A percentile compares a stretch with the other conserved stretches of the same genome.
phyloP scores from a whole-genome alignment of 768 basidiomycete genomes.

The Tylopilus intermedius region DNA sequence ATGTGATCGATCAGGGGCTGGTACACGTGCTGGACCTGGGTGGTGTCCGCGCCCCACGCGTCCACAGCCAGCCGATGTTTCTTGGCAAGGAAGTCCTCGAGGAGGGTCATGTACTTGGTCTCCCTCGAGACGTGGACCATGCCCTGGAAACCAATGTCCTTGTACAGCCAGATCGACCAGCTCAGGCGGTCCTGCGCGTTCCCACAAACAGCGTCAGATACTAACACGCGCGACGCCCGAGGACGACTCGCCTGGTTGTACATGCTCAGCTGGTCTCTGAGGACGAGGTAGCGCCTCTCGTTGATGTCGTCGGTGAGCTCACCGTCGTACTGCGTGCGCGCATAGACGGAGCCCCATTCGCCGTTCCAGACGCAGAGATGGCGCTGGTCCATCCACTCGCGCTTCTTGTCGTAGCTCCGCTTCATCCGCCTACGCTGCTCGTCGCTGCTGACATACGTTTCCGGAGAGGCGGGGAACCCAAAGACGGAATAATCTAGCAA shows the following conservation, averaged over 20 bases:
- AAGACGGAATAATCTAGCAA: conserved; percentile 36
- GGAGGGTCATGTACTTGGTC: conserved; percentile 66
- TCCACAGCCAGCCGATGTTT: conserved; percentile 76
- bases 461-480: conserved; percentile 62
- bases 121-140: conserved; percentile 71
- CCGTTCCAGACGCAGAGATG: conserved; percentile 73
- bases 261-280: conserved; percentile 69
- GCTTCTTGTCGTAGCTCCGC: conserved; percentile 66
- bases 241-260: conserved; percentile 43
- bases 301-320: conserved; percentile 62
- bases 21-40: conserved; percentile 52
- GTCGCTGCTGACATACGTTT: conserved; percentile 48
- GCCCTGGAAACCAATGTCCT: conserved; percentile 82
- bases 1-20: conserved; percentile 62
- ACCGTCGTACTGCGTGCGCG: conserved; percentile 55
- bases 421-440: conserved; percentile 49
- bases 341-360: conserved; percentile 82
- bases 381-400: conserved; percentile 69
- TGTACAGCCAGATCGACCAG: conserved; percentile 89
- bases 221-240: too few relatives aligned
- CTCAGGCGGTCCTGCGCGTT: conserved; percentile 50
- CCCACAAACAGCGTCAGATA: too few relatives aligned
- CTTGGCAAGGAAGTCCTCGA: conserved; percentile 66
- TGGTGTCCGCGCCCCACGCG: conserved; percentile 44
- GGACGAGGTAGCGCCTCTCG: conserved; percentile 54